Percentiles rank a stretch among this genome's conserved stretches.
These are phyloP conservation scores for Exserohilum rostratum DNA, from an alignment of 2,329 filamentous ascomycete genomes.

Conservation along the genomic window DNA sequence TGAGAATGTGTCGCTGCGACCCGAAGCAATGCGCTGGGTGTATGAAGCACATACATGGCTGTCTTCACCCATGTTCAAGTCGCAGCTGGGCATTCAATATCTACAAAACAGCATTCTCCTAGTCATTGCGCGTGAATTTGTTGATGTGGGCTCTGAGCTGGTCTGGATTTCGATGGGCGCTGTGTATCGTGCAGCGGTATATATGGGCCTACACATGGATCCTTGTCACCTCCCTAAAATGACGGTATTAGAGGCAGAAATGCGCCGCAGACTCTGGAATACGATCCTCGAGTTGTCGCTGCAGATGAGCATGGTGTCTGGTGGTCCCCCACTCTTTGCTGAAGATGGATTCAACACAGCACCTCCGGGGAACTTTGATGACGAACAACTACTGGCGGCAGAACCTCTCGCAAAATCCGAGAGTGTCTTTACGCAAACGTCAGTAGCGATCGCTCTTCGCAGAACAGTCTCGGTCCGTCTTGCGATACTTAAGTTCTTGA, in stretches of 20 bases:
- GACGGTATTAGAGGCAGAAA: constrained; percentile 30
- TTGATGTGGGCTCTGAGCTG: constrained; percentile 44
- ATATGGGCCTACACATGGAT: constrained; percentile 52
- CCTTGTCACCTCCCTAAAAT: constrained; percentile 40
- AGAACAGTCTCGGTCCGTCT: constrained; percentile 48
- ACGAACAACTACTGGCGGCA: constrained; percentile 45
- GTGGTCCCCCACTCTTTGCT: constrained; percentile 45
- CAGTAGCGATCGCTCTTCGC: constrained; percentile 46
- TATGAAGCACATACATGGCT: constrained; percentile 64
- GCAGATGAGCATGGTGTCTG: constrained; percentile 46
- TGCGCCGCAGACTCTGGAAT: constrained; percentile 43
- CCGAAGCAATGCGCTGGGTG: constrained; percentile 61
- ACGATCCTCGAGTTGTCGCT: constrained; percentile 48
- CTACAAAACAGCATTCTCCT: constrained; percentile 55
- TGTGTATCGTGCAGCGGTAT: constrained; percentile 48
- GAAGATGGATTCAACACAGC: constrained; percentile 47
- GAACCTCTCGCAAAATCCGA: constrained; percentile 37
- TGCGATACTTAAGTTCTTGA: constrained; percentile 41
- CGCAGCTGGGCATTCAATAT: constrained; percentile 56
- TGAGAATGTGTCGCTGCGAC: constrained; percentile 57
- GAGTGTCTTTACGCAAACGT: constrained; percentile 42
- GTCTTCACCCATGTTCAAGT: constrained; percentile 61
- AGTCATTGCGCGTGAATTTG: constrained; percentile 46
- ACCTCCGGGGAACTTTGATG: constrained; percentile 50
- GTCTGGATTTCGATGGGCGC: constrained; percentile 49